phyloP scores from a whole-genome alignment of 1,284 basidiomycete genomes.

The Exsudoporus floridanus region DNA sequence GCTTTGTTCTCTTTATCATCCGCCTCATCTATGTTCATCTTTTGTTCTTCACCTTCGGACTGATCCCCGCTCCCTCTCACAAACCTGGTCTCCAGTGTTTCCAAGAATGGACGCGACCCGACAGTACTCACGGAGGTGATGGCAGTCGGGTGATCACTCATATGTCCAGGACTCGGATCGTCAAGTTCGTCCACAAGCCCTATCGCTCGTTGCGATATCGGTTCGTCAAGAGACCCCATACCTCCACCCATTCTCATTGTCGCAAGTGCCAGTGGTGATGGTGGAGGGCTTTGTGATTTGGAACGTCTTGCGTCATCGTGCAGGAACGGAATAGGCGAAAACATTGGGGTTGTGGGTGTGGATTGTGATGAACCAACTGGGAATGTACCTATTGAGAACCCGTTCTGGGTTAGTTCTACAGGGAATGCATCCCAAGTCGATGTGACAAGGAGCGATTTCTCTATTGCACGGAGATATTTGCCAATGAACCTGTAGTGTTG shows the following conservation, averaged over 20 bases:
- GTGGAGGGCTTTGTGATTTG: conserved; percentile 71
- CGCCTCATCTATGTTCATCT: conserved; percentile 48
- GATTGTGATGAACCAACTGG: conserved; percentile 47
- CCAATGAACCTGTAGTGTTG: conserved; percentile 77
- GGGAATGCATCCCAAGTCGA: conserved; percentile 76
- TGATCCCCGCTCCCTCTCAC: conserved; percentile 47
- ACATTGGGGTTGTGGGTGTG: conserved; percentile 71
- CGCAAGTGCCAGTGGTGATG: conserved; percentile 62
- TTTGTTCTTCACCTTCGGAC: conserved; percentile 29
- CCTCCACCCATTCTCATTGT: conserved; percentile 33
- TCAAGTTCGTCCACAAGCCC: conserved; percentile 82
- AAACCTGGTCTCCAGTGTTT: conserved; percentile 64
- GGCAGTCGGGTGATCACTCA: conserved; percentile 75
- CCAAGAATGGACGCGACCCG: conserved; percentile 47
- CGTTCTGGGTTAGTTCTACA: conserved; percentile 44
- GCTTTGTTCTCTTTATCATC: conserved; percentile 62
- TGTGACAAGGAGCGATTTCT: conserved; percentile 84
- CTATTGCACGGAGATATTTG: conserved; percentile 89
- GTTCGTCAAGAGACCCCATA: conserved; percentile 33
- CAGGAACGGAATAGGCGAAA: conserved; percentile 81
- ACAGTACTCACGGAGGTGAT: conserved; percentile 64
- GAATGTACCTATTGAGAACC: conserved; percentile 42
- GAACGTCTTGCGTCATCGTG: conserved; percentile 75
- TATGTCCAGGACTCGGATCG: conserved; percentile 75
- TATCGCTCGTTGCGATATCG: conserved; percentile 49